phyloP scores from a whole-genome alignment of 257 asterid species.

The Fraxinus quadrangulata region DNA sequence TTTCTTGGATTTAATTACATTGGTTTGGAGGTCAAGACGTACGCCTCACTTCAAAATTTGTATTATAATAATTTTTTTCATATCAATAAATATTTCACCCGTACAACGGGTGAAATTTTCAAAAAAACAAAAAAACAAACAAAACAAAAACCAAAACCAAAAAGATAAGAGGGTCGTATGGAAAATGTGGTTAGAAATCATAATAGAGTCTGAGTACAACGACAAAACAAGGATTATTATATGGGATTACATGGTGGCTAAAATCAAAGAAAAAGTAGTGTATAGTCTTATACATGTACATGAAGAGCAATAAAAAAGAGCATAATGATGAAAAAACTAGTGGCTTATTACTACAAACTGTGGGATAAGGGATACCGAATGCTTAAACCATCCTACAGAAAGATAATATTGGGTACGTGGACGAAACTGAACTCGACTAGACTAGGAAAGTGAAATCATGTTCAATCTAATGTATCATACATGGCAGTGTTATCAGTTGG shows the following conservation, averaged over 20 bases:
- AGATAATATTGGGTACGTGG: not conserved
- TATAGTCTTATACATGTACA: not conserved
- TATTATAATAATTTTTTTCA: too few relatives aligned
- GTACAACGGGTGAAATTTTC: too few relatives aligned
- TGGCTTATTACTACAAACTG: too few relatives aligned
- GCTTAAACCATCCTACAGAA: not conserved
- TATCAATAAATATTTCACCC: too few relatives aligned
- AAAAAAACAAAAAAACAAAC: too few relatives aligned
- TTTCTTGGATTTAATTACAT: too few relatives aligned
- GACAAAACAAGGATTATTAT: not conserved
- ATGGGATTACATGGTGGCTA: not conserved
- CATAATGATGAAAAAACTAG: too few relatives aligned
- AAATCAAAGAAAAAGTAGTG: not conserved
- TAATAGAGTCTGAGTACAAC: not conserved
- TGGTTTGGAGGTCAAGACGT: too few relatives aligned
- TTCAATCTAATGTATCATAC: not conserved
- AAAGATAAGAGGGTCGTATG: not conserved
- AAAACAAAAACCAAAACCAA: too few relatives aligned
- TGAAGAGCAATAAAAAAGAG: not conserved
- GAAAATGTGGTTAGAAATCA: not conserved
- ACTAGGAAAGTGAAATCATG: not conserved
- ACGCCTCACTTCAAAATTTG: too few relatives aligned
- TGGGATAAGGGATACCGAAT: too few relatives aligned
- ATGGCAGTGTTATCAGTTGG: slow-evolving; percentile 42
- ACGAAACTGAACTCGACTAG: not conserved